These are phyloP conservation scores for Cyberlindnera misumaiensis DNA, from an alignment of 805 yeast species.

Conservation along the genomic window DNA sequence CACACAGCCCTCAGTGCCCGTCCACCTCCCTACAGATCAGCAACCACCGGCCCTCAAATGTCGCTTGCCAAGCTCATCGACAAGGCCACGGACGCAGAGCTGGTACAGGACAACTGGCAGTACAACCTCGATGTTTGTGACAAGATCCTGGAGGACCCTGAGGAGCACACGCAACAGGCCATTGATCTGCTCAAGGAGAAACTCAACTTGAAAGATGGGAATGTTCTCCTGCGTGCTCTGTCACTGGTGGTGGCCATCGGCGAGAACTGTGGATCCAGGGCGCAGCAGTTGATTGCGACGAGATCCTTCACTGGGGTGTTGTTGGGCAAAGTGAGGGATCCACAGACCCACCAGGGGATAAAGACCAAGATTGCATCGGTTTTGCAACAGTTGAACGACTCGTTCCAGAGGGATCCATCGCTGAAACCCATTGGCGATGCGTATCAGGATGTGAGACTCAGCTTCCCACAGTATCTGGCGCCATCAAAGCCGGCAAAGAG, in stretches of 20 bases:
- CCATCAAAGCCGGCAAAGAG: constrained; percentile 59
- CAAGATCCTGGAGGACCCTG: constrained; percentile 53
- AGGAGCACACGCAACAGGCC: constrained; percentile 32
- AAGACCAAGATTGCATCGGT: constrained; percentile 61
- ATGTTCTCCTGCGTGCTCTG: constrained; percentile 54
- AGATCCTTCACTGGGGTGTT: constrained; percentile 44
- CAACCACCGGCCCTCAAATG: no score
- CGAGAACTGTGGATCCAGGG: constrained; percentile 70
- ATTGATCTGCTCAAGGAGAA: constrained; percentile 40
- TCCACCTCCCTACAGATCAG: no score
- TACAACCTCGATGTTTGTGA: constrained; percentile 61
- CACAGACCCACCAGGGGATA: constrained; percentile 56
- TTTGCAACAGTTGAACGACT: constrained; percentile 55
- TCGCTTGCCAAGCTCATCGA: constrained; percentile 5
- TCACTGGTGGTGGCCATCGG: constrained; percentile 54
- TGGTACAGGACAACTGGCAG: constrained; percentile 65
- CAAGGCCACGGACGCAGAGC: constrained; percentile 58
- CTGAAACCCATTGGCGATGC: constrained; percentile 63
- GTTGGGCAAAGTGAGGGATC: constrained; percentile 43
- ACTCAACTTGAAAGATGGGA: constrained; percentile 50
- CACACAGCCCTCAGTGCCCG: no score
- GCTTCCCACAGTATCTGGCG: constrained; percentile 33
- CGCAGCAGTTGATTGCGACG: constrained; percentile 57
- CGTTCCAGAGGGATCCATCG: constrained; percentile 71
- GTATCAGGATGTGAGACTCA: constrained; percentile 37